Conservation (phyloP, 805 yeast genomes). For the Ogataea pini region DNA sequence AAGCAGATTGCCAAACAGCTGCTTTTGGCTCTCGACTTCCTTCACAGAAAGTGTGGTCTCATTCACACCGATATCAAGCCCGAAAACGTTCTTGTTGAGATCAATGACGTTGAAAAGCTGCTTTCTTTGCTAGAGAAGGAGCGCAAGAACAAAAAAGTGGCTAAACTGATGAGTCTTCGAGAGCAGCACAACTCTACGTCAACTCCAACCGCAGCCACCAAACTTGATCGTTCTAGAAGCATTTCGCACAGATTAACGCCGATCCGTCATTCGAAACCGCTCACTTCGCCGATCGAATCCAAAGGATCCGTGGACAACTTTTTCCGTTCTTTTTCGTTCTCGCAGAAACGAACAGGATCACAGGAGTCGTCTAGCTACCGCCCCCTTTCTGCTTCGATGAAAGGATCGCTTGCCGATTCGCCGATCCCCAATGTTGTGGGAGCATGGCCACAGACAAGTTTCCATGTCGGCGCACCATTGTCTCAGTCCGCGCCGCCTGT, state of each 20-base stretch:
- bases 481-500: slow-evolving; percentile 1
- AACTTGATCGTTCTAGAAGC: slow-evolving; percentile 25
- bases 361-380: slow-evolving; percentile 6
- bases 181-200: slow-evolving; percentile 17
- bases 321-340: slow-evolving; percentile 38
- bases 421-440: not conserved
- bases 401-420: slow-evolving; percentile 8
- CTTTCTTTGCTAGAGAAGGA: slow-evolving; percentile 45
- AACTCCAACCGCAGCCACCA: not conserved
- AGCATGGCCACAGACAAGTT: not conserved
- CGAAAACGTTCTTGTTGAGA: slow-evolving; percentile 62
- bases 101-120: slow-evolving; percentile 54
- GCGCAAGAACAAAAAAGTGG: slow-evolving; percentile 26
- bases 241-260: slow-evolving; percentile 30
- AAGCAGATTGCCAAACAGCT: slow-evolving; percentile 59
- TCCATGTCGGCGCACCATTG: slow-evolving; percentile 1
- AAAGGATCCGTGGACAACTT: slow-evolving; percentile 37
- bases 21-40: slow-evolving; percentile 54
- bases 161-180: slow-evolving; percentile 26
- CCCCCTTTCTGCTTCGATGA: slow-evolving; percentile 1
- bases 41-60: slow-evolving; percentile 62
- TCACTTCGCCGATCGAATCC: slow-evolving; percentile 44
- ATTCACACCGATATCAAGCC: slow-evolving; percentile 79
- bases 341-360: slow-evolving; percentile 28
- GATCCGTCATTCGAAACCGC: slow-evolving; percentile 48